Percentiles rank a stretch among this genome's conserved stretches.
phyloP scores from a whole-genome alignment of 139 green algal species.

The Zygnema cylindricum region DNA sequence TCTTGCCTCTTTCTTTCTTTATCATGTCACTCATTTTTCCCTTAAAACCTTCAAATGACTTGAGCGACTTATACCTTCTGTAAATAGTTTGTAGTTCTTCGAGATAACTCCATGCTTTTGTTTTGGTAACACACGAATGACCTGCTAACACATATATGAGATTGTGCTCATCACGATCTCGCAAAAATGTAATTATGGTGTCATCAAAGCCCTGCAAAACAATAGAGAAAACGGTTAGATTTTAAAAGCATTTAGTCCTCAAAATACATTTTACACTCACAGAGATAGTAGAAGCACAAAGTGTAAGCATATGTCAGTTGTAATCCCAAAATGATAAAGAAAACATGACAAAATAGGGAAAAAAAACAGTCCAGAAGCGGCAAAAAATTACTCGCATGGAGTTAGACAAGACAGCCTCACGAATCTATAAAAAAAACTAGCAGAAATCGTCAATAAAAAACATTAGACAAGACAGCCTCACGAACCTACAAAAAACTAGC shows the following conservation, averaged over 20 bases:
- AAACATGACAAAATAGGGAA: too few relatives aligned
- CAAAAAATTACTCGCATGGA: too few relatives aligned
- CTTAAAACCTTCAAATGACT: background rate
- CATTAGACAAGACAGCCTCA: too few relatives aligned
- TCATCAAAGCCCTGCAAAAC: background rate
- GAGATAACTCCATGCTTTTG: background rate
- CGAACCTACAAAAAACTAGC: too few relatives aligned
- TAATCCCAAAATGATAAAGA: too few relatives aligned
- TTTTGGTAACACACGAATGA: background rate
- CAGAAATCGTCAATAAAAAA: too few relatives aligned
- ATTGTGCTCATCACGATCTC: background rate
- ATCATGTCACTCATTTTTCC: background rate
- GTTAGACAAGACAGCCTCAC: too few relatives aligned
- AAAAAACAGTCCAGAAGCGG: too few relatives aligned
- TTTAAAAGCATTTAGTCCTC: constrained; percentile 1
- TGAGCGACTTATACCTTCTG: background rate
- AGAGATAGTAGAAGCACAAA: too few relatives aligned
- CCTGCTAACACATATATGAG: background rate
- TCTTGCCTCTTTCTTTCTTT: background rate
- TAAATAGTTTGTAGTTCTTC: background rate
- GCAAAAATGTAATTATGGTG: background rate
- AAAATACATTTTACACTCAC: too few relatives aligned
- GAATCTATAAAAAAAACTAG: too few relatives aligned
- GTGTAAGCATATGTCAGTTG: too few relatives aligned
- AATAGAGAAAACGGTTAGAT: background rate